Base-by-base conservation (phyloP, 495 filamentous ascomycete genomes). In the Xylaria bambusicola region DNA sequence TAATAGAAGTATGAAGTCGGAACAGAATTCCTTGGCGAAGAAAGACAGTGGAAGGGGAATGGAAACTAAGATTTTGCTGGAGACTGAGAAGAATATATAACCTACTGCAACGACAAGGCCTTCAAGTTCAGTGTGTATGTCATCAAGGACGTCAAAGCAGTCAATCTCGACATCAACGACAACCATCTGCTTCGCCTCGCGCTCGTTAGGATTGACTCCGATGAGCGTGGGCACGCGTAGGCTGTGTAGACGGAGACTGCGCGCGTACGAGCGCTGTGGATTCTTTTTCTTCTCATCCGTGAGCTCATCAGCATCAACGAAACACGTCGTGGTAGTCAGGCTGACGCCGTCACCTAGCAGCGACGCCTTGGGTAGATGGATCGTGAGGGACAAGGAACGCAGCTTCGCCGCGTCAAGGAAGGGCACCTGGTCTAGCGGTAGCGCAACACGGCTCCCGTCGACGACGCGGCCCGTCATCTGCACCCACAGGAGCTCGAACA, bases 191-290 rank as follows among this genome's bases (percentile, higher is more conserved):
- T 82, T 86, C 23, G 71, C 74, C 20, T 55, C 18, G 45, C 85
- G 63, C 73, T 89, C 86, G 63, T 87, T 81, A 1, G 60, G 42
- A 61, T 88, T 87, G 9, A 89, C 74, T 2, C 86, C 86, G 24
- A 89, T 75, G 35, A 89, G 56, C 18, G 79, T 79, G 47, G 85
- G 82, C 15, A 87, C 70, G n/a, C 73, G 72, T 20, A 88, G 60
- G 27, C 78, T 74, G 58, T 75, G 63, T 18, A 82, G 61, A 5
- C 61, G 49, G 44, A 77, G 49, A 42, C 62, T 62, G n/a, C 71
- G 50, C 7, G 66, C 66, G 31, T 64, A 71, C 52, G 66, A 65
- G 20, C 49, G 65, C 24, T 67, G 44, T 7, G 59, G 65, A 48
- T 67, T 65, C 50, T 41, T 62, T 8, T 27, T 44, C 13, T 40